Conservation (phyloP, 1,139 yeast genomes). For the Saccharomyces hybrid region DNA sequence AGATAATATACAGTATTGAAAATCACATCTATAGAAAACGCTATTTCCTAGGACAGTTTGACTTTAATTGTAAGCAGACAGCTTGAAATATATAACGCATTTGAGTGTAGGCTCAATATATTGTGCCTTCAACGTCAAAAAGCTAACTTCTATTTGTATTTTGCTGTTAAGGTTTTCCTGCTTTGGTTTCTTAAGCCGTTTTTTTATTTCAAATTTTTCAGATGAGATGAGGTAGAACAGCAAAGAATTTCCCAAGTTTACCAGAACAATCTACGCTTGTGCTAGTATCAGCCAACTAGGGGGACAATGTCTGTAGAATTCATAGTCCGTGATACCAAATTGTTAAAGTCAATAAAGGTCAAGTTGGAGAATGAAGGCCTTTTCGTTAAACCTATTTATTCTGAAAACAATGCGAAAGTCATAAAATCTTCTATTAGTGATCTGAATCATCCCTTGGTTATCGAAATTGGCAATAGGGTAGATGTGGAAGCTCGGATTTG, state of each 20-base stretch:
- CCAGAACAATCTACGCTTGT: no score
- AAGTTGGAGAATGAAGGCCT: constrained; percentile 18
- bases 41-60: not conserved
- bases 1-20: not conserved
- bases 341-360: constrained; percentile 27
- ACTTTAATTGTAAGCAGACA: not conserved
- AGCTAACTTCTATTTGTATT: not conserved
- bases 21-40: not conserved
- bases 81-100: not conserved
- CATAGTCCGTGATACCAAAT: constrained; percentile 12
- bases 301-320: constrained; percentile 18
- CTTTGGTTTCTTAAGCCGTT: not conserved
- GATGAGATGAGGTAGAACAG: not conserved
- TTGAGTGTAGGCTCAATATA: not conserved
- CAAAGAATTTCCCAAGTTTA: not conserved
- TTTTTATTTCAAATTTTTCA: not conserved
- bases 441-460: constrained; percentile 5
- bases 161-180: not conserved
- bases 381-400: constrained; percentile 23
- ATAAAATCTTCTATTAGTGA: constrained; percentile 19
- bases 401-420: constrained; percentile 14
- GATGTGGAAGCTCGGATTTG: not conserved
- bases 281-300: not conserved
- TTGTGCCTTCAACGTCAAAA: not conserved
- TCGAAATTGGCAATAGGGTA: not conserved